Percentiles rank a stretch among this genome's conserved stretches.
Conservation (phyloP, 2,329 filamentous ascomycete species). For the Pyrenophora seminiperda region DNA sequence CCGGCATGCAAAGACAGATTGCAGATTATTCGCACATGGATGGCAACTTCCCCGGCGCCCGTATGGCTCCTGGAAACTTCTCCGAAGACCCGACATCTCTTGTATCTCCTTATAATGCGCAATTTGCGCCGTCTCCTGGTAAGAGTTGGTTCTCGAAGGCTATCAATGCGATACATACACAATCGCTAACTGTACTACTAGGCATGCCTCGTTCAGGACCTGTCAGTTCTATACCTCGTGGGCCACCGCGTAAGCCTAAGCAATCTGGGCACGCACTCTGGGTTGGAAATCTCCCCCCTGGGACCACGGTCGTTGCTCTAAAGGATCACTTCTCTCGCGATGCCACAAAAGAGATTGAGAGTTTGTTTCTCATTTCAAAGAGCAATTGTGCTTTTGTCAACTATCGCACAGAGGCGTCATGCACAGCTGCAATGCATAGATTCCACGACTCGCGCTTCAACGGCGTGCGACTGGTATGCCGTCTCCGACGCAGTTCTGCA, state of each 20-base stretch:
- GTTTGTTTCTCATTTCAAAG: conserved; percentile 91
- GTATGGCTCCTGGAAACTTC: conserved; percentile 17
- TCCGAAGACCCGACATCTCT: conserved; percentile 25
- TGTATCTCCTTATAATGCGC: conserved; percentile 22
- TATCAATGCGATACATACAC: not conserved
- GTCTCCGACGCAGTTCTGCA: conserved; percentile 67
- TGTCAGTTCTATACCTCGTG: conserved; percentile 56
- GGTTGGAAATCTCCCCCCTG: conserved; percentile 91
- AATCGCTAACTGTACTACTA: conserved; percentile 12
- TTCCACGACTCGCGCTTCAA: conserved; percentile 92
- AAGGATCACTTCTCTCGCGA: conserved; percentile 89
- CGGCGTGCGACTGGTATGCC: conserved; percentile 82
- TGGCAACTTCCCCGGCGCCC: conserved; percentile 20
- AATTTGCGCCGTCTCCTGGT: conserved; percentile 29
- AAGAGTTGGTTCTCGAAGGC: not conserved
- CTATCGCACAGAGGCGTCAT: conserved; percentile 80
- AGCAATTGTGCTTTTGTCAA: conserved; percentile 98
- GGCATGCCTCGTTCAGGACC: conserved; percentile 30
- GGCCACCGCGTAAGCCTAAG: conserved; percentile 69
- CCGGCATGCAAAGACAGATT: conserved; percentile 27
- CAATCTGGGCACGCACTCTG: conserved; percentile 86
- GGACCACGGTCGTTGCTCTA: conserved; percentile 79
- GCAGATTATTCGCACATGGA: conserved; percentile 31
- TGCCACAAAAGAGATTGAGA: conserved; percentile 76
- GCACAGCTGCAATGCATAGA: conserved; percentile 75